A percentile compares a stretch with the other conserved stretches of the same genome.
Conservation (phyloP, 2,329 filamentous ascomycete species). For the Cladosporium sp. region DNA sequence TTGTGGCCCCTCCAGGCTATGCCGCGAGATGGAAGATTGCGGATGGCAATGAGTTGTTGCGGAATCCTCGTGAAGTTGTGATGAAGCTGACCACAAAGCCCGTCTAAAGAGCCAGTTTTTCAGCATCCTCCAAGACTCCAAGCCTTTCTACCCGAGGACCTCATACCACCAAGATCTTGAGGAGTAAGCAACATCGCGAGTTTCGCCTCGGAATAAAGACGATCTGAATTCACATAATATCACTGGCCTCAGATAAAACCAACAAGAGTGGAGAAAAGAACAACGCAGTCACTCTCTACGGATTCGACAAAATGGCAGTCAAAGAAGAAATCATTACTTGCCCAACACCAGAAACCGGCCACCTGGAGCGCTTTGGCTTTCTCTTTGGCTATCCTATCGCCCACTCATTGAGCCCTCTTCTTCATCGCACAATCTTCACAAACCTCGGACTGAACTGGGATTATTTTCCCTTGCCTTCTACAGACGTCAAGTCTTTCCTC, state of each 20-base stretch:
- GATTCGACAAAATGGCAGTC: neutral
- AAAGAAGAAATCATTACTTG: slow-evolving; percentile 19
- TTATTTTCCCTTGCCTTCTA: slow-evolving; percentile 46
- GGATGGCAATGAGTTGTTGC: slow-evolving; percentile 13
- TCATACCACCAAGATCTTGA: no score
- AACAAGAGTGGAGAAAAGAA: no score
- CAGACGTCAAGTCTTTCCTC: slow-evolving; percentile 42
- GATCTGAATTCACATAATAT: no score
- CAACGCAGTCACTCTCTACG: no score
- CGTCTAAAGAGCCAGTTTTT: neutral
- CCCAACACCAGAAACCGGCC: slow-evolving; percentile 22
- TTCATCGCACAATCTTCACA: slow-evolving; percentile 53
- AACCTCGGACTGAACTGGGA: slow-evolving; percentile 49
- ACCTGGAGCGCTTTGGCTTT: slow-evolving; percentile 49
- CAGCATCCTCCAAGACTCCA: no score
- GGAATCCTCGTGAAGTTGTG: neutral
- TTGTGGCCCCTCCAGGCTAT: neutral
- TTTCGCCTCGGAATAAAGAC: no score
- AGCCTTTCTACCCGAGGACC: no score
- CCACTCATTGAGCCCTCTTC: slow-evolving; percentile 53
- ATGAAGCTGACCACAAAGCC: neutral
- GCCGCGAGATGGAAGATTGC: slow-evolving; percentile 2
- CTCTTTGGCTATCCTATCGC: slow-evolving; percentile 55
- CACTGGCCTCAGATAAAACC: no score
- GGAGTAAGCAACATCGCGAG: neutral